These are phyloP conservation scores for Penicillium occitanis DNA, from an alignment of 2,329 filamentous ascomycete genomes.

Conservation along the genomic window DNA sequence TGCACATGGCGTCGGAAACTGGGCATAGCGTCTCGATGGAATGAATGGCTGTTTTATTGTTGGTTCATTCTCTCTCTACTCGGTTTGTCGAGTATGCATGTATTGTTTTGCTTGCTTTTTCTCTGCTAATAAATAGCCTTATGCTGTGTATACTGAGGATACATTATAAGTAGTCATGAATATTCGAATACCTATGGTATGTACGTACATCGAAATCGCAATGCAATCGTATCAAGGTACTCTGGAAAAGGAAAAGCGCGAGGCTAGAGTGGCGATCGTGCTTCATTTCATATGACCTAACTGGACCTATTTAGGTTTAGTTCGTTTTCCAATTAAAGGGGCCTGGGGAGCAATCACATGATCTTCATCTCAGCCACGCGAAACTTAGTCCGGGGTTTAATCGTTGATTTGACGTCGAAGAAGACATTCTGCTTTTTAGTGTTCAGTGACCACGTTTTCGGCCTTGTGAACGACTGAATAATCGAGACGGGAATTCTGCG, in stretches of 20 bases:
- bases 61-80: background rate
- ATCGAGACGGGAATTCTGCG: background rate
- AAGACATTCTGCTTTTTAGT: background rate
- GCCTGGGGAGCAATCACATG: constrained; percentile 17
- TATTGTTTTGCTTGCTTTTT: background rate
- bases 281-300: constrained; percentile 6
- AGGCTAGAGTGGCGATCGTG: constrained; percentile 7
- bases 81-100: background rate
- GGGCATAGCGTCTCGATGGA: constrained; percentile 24
- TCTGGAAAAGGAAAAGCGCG: background rate
- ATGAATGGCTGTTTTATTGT: constrained; percentile 14
- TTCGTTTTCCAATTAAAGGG: background rate
- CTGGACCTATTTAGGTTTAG: background rate
- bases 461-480: background rate
- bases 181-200: background rate
- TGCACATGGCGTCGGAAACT: constrained; percentile 21
- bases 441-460: background rate
- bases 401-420: background rate
- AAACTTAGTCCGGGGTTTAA: constrained; percentile 9
- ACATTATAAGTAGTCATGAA: background rate
- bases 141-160: background rate
- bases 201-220: background rate
- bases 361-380: constrained; percentile 14
- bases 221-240: background rate
- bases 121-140: background rate